These are phyloP conservation scores for Arthroderma uncinatum DNA, from an alignment of 2,329 filamentous ascomycete genomes.

Conservation along the genomic window DNA sequence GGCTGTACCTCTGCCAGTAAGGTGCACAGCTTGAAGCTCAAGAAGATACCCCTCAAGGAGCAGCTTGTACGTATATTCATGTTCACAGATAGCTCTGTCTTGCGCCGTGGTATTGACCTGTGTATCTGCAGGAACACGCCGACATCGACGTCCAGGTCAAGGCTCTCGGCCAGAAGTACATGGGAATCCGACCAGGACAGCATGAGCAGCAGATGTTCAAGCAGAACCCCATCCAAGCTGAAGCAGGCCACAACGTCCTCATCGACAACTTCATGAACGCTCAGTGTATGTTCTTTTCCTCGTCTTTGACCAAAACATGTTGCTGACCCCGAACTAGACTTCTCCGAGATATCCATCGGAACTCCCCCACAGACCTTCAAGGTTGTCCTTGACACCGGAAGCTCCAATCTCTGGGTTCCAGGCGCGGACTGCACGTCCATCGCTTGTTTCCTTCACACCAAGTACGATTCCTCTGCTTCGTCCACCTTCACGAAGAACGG, in stretches of 20 bases:
- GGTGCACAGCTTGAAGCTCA: constrained; percentile 92
- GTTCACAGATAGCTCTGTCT: neutral
- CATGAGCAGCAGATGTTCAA: constrained; percentile 71
- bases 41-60: constrained; percentile 86
- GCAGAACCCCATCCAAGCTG: constrained; percentile 49
- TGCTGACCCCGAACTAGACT: constrained; percentile 49
- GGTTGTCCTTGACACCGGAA: constrained; percentile 95
- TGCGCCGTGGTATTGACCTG: neutral
- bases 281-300: constrained; percentile 59
- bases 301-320: neutral
- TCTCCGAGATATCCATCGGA: constrained; percentile 89
- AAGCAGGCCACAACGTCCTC: constrained; percentile 66
- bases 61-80: constrained; percentile 60
- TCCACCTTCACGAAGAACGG: constrained; percentile 92
- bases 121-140: constrained; percentile 50
- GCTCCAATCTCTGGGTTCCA: constrained; percentile 98
- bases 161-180: constrained; percentile 89
- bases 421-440: constrained; percentile 84
- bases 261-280: constrained; percentile 98
- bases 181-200: constrained; percentile 62
- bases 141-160: constrained; percentile 72
- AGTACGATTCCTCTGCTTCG: constrained; percentile 85
- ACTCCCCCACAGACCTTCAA: constrained; percentile 93
- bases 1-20: constrained; percentile 66
- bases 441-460: constrained; percentile 93